Percentiles rank a stretch among this genome's conserved stretches.
Conservation (phyloP, 192 early-diverging fungal genomes). For the Entomortierella parvispora region DNA sequence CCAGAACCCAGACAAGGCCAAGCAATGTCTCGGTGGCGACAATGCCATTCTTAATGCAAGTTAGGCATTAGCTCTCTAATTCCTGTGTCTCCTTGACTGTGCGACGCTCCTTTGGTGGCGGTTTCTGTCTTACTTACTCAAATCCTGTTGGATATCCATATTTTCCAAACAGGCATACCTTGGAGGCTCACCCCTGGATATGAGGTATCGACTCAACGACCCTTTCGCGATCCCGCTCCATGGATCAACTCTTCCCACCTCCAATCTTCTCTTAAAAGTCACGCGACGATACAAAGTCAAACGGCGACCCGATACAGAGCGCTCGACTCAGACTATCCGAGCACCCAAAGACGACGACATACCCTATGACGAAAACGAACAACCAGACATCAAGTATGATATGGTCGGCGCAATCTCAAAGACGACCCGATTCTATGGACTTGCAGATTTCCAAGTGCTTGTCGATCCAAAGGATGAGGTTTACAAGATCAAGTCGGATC, state of each 20-base stretch:
- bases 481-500: slow-evolving; percentile 29
- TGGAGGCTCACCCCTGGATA: slow-evolving; percentile 34
- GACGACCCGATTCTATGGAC: slow-evolving; percentile 32
- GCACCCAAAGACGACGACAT: slow-evolving; percentile 35
- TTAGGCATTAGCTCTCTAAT: too few relatives aligned
- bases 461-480: slow-evolving; percentile 41
- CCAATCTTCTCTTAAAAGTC: slow-evolving; percentile 33
- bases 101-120: too few relatives aligned
- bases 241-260: slow-evolving; percentile 23
- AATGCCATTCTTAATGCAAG: slow-evolving; percentile 37
- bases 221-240: slow-evolving; percentile 45
- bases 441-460: slow-evolving; percentile 43
- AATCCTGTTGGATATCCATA: too few relatives aligned
- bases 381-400: slow-evolving; percentile 22
- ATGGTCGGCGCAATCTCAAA: slow-evolving; percentile 28
- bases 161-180: slow-evolving; percentile 28
- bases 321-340: slow-evolving; percentile 10
- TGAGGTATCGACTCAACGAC: slow-evolving; percentile 27
- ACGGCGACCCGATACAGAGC: slow-evolving; percentile 22
- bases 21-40: slow-evolving; percentile 34
- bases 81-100: too few relatives aligned
- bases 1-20: slow-evolving; percentile 23
- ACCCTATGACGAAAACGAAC: slow-evolving; percentile 30
- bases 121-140: too few relatives aligned
- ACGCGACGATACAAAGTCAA: slow-evolving; percentile 47